Percentiles rank a stretch among this genome's conserved stretches.
Evolutionary conservation across 2,329 filamentous ascomycete genomes (phyloP).

Genomic region (Emericellopsis cladophorae): DNA sequence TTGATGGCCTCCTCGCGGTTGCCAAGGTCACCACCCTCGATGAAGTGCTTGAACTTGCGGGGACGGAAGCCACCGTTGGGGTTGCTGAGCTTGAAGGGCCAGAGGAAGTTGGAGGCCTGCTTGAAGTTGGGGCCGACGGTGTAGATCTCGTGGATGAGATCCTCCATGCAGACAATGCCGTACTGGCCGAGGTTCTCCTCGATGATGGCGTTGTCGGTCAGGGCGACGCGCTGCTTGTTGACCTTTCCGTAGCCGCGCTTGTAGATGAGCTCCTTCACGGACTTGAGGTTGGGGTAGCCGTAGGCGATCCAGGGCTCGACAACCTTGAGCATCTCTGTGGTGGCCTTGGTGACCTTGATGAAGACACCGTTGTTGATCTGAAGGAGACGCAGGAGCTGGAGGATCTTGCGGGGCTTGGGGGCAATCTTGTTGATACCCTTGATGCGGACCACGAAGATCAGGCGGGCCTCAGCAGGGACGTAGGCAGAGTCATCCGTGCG

Average conservation of each 20-base stretch:
- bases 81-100: conserved; percentile 99
- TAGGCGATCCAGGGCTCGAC: conserved; percentile 99
- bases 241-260: conserved; percentile 99
- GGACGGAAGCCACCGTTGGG: conserved; percentile 91
- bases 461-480: conserved; percentile 86
- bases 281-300: conserved; percentile 99
- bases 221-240: conserved; percentile 91
- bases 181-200: conserved; percentile 96
- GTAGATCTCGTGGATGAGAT: conserved; percentile 98
- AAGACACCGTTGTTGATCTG: conserved; percentile 99
- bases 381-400: conserved; percentile 97
- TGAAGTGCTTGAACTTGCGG: conserved; percentile 98
- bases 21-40: conserved; percentile 95
- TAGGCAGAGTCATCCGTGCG: conserved; percentile 91
- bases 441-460: conserved; percentile 97
- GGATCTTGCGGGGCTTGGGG: conserved; percentile 99
- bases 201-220: conserved; percentile 96
- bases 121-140: conserved; percentile 99
- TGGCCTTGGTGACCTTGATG: conserved; percentile 95
- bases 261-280: conserved; percentile 97
- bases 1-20: conserved; percentile 99
- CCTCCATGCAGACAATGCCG: conserved; percentile 98
- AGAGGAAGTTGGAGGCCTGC: conserved; percentile 98
- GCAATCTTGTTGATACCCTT: conserved; percentile 99
- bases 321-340: conserved; percentile 91